Evolutionary conservation across 495 filamentous ascomycete genomes (phyloP).

Genomic region (Xylaria curta): DNA sequence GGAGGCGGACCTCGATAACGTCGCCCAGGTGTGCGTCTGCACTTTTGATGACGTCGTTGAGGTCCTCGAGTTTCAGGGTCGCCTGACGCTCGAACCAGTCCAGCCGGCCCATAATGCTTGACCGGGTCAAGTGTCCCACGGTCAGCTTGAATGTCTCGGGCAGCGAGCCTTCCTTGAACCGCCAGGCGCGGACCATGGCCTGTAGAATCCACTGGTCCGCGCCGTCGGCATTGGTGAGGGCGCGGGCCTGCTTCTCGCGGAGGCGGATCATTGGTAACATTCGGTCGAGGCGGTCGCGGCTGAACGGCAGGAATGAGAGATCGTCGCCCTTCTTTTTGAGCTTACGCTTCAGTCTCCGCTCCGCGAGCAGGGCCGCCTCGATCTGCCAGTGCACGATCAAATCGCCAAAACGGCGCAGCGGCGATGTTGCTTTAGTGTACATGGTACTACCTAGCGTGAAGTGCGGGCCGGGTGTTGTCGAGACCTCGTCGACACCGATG

Average conservation of each 20-base stretch:
- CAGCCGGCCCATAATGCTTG: conserved; percentile 39
- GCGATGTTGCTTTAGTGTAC: conserved; percentile 84
- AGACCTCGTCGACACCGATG: conserved; percentile 59
- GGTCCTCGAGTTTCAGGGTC: conserved; percentile 37
- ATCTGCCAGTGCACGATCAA: conserved; percentile 93
- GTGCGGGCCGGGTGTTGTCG: conserved; percentile 59
- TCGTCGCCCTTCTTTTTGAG: conserved; percentile 40
- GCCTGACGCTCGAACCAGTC: conserved; percentile 50
- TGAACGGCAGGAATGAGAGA: conserved; percentile 66
- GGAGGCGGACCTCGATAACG: conserved; percentile 66
- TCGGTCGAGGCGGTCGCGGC: conserved; percentile 58
- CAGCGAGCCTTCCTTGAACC: conserved; percentile 67
- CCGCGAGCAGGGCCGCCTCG: conserved; percentile 77
- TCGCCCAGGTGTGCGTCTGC: conserved; percentile 53
- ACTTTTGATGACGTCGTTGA: conserved; percentile 42
- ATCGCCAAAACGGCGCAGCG: conserved; percentile 83
- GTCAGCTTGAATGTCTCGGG: conserved; percentile 67
- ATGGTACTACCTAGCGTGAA: conserved; percentile 67
- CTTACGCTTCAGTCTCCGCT: conserved; percentile 63
- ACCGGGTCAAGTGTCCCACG: conserved; percentile 40
- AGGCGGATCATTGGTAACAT: conserved; percentile 57
- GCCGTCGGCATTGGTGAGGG: conserved; percentile 41
- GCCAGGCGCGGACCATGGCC: conserved; percentile 76
- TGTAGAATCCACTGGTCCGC: conserved; percentile 65
- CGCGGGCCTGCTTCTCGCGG: conserved; percentile 52